A percentile compares a stretch with the other conserved stretches of the same genome.
Evolutionary conservation across 73 alveolate genomes (phyloP).

Genomic region (Tetrahymena borealis): DNA sequence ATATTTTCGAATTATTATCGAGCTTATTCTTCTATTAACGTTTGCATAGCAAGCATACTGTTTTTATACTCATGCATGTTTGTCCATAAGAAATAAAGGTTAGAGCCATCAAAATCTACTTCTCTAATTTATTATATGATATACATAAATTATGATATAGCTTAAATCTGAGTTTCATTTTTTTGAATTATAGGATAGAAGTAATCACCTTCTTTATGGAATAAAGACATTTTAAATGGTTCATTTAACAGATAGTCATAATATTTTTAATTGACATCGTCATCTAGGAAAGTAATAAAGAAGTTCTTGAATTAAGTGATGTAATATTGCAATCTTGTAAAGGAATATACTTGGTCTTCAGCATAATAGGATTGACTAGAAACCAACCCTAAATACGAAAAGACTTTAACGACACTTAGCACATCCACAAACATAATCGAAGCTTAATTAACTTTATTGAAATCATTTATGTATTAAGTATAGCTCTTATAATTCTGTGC

Average conservation of each 20-base stretch:
- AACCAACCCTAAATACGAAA: neutral
- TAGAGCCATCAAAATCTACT: neutral
- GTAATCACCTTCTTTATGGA: neutral
- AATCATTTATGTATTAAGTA: neutral
- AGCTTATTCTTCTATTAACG: neutral
- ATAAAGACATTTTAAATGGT: neutral
- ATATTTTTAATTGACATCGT: neutral
- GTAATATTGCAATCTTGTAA: neutral
- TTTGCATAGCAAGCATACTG: neutral
- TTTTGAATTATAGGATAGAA: neutral
- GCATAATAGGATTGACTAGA: neutral
- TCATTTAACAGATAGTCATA: neutral
- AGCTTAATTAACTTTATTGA: neutral
- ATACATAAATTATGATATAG: neutral
- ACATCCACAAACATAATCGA: neutral
- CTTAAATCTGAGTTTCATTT: neutral
- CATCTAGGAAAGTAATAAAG: neutral
- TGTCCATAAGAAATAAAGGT: neutral
- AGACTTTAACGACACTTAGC: neutral
- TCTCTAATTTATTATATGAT: neutral
- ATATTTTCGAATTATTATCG: neutral
- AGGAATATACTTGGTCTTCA: neutral
- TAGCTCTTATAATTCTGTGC: neutral
- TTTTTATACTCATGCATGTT: neutral
- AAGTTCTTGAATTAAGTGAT: neutral